Conservation (phyloP, 2,329 filamentous ascomycete species). For the Ceratocystis alfenasii region DNA sequence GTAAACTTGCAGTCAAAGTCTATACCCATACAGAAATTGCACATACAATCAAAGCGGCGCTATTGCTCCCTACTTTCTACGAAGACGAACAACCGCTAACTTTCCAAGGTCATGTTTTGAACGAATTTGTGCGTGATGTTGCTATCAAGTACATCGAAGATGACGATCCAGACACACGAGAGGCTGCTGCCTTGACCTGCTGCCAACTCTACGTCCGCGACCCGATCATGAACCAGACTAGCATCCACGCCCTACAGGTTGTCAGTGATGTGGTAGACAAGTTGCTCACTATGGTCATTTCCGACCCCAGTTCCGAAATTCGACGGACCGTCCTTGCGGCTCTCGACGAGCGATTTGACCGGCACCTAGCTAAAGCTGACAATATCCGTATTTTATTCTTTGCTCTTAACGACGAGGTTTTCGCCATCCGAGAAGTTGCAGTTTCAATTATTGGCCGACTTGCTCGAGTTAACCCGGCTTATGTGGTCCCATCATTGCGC, state of each 20-base stretch:
- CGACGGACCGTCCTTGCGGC: constrained; percentile 78
- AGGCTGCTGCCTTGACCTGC: constrained; percentile 89
- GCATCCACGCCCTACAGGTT: constrained; percentile 90
- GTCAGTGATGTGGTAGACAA: constrained; percentile 98
- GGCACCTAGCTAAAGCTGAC: constrained; percentile 91
- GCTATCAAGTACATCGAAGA: constrained; percentile 97
- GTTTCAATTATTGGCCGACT: constrained; percentile 94
- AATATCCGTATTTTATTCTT: constrained; percentile 94
- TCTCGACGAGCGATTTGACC: constrained; percentile 85
- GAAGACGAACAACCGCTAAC: constrained; percentile 12
- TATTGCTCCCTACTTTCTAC: background rate
- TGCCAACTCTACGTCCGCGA: constrained; percentile 96
- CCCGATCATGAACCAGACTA: constrained; percentile 95
- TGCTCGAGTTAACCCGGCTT: constrained; percentile 83
- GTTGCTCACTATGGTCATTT: constrained; percentile 84
- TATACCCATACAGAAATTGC: background rate
- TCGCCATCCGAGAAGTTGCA: constrained; percentile 81
- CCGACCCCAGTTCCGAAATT: constrained; percentile 81
- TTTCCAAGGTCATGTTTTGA: constrained; percentile 62
- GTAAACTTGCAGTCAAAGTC: background rate
- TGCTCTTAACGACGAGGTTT: constrained; percentile 88
- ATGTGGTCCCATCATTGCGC: constrained; percentile 88
- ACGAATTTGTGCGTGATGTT: constrained; percentile 96
- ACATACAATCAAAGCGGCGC: constrained; percentile 16
- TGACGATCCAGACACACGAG: constrained; percentile 83